Evolutionary conservation across 2,329 filamentous ascomycete species (phyloP).

Genomic region (Cercospora sojina): DNA sequence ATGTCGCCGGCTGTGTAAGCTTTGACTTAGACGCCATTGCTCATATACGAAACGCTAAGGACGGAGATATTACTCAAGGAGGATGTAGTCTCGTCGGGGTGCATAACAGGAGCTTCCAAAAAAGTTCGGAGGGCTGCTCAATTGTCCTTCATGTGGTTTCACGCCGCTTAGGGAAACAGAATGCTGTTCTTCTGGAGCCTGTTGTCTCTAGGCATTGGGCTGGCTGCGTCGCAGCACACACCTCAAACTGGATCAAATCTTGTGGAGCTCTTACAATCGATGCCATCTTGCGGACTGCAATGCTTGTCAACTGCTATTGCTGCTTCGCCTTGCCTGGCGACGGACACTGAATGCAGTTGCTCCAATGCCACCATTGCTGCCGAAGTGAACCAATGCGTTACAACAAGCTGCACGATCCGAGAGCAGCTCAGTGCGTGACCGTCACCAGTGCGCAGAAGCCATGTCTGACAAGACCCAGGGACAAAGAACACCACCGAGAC

Average conservation of each 20-base stretch:
- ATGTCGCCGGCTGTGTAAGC: neutral
- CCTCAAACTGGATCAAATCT: neutral
- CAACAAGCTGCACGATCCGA: slow-evolving; percentile 6
- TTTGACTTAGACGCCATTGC: neutral
- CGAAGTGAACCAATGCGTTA: slow-evolving; percentile 5
- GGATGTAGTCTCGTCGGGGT: neutral
- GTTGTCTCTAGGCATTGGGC: neutral
- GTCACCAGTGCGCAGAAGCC: neutral
- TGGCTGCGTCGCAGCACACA: slow-evolving; percentile 9
- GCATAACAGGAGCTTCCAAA: neutral
- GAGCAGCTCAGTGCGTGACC: slow-evolving; percentile 11
- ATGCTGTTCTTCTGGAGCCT: neutral
- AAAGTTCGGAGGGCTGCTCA: neutral
- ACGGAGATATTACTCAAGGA: neutral
- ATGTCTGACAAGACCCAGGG: slow-evolving; percentile 2
- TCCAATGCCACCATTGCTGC: slow-evolving; percentile 10
- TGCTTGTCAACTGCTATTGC: slow-evolving; percentile 22
- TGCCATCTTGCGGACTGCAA: slow-evolving; percentile 16
- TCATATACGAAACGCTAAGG: neutral
- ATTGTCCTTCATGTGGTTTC: neutral
- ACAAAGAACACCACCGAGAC: slow-evolving; percentile 24
- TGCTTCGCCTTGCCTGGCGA: slow-evolving; percentile 21
- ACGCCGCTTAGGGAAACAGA: neutral
- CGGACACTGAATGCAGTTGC: slow-evolving; percentile 22
- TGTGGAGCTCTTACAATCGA: slow-evolving; percentile 6